These are phyloP conservation scores for Neostapfia colusana DNA, from an alignment of 176 grass and related monocot species.

Conservation along the genomic window DNA sequence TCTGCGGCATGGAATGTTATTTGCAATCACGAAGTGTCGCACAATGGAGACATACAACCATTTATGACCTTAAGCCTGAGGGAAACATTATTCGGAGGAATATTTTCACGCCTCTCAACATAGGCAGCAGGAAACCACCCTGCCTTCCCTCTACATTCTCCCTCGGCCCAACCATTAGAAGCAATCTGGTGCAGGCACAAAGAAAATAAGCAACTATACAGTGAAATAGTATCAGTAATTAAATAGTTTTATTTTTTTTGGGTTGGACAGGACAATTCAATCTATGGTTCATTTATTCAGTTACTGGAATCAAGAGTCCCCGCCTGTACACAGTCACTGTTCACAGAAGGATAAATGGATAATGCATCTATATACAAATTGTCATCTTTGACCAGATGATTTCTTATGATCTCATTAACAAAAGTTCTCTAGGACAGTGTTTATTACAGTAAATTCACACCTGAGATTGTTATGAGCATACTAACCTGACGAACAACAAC, in stretches of 20 bases:
- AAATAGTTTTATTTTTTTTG: not conserved
- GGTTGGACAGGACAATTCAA: slow-evolving; percentile 4
- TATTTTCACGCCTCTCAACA: slow-evolving; percentile 79
- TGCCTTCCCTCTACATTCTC: slow-evolving; percentile 83
- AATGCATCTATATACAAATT: not conserved
- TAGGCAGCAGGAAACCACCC: slow-evolving; percentile 86
- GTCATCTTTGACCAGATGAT: slow-evolving; percentile 2
- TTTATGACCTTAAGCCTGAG: slow-evolving; percentile 42
- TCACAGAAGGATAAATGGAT: not conserved
- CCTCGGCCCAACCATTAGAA: slow-evolving; percentile 84
- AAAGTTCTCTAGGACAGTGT: not conserved
- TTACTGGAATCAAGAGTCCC: too few species aligned
- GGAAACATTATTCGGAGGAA: slow-evolving; percentile 80
- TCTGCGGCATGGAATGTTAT: not conserved
- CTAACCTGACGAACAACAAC: slow-evolving; percentile 94
- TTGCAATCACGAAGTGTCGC: not conserved
- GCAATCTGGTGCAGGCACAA: slow-evolving; percentile 52
- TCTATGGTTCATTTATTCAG: not conserved
- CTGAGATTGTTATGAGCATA: slow-evolving; percentile 24
- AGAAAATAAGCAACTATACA: slow-evolving; percentile 22
- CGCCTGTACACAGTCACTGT: not conserved
- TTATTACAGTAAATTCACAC: not conserved
- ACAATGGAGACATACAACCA: slow-evolving; percentile 6
- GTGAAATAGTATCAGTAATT: not conserved
- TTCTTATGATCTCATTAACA: not conserved